Evolutionary conservation across 2,329 filamentous ascomycete species (phyloP).

Genomic region (Fusarium sacchari): DNA sequence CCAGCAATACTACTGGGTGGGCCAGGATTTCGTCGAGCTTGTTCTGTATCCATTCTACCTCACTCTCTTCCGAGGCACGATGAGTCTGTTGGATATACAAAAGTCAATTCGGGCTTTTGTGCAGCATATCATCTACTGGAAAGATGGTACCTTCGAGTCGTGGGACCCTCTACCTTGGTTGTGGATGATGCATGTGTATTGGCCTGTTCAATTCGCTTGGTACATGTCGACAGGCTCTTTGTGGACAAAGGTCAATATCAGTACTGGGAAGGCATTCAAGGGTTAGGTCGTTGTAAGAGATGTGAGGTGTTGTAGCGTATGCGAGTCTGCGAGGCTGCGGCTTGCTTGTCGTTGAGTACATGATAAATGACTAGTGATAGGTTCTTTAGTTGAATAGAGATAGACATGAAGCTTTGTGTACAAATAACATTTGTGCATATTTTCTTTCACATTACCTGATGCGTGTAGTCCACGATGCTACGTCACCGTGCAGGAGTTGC

Average conservation of each 20-base stretch:
- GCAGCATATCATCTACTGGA: slow-evolving; percentile 59
- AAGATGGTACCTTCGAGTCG: slow-evolving; percentile 62
- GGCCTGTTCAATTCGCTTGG: slow-evolving; percentile 61
- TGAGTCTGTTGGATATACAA: slow-evolving; percentile 33
- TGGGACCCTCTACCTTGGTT: slow-evolving; percentile 68
- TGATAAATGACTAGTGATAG: background rate
- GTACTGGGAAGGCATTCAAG: slow-evolving; percentile 59
- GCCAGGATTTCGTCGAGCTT: slow-evolving; percentile 68
- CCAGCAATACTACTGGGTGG: slow-evolving; percentile 68
- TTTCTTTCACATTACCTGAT: accelerated
- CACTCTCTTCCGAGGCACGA: slow-evolving; percentile 36
- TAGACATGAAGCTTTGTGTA: accelerated
- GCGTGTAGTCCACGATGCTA: background rate
- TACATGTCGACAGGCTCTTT: slow-evolving; percentile 54
- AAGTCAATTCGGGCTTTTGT: slow-evolving; percentile 44
- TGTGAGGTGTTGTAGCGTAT: background rate
- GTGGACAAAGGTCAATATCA: slow-evolving; percentile 76
- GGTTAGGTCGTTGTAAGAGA: background rate
- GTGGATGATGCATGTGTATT: slow-evolving; percentile 67
- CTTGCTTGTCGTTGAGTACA: background rate
- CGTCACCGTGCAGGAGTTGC: background rate
- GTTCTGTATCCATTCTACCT: slow-evolving; percentile 59
- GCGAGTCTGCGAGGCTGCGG: too few species aligned
- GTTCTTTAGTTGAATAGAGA: background rate
- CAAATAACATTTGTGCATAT: accelerated